phyloP scores from a whole-genome alignment of 371 early-diverging fungal genomes.

The Batrachochytrium dendrobatidis region DNA sequence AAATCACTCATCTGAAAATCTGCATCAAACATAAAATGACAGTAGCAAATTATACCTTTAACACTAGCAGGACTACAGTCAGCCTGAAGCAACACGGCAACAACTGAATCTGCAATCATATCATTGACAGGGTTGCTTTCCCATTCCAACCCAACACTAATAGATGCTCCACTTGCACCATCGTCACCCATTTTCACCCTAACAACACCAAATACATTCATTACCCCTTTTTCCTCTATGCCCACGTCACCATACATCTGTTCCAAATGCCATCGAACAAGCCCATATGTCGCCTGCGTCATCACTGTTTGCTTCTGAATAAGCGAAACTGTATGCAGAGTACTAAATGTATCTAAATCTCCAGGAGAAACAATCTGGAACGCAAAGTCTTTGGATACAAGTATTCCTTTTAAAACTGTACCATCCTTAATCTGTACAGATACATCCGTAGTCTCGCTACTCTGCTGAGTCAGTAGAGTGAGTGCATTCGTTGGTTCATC shows the following conservation, averaged over 20 bases:
- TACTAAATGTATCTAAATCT: conserved; percentile 74
- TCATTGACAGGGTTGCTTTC: conserved; percentile 84
- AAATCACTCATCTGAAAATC: neutral
- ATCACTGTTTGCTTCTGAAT: conserved; percentile 74
- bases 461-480: too few species aligned
- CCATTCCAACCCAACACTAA: conserved; percentile 74
- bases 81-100: conserved; percentile 77
- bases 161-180: neutral
- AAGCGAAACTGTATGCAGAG: conserved; percentile 65
- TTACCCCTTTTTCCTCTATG: conserved; percentile 13
- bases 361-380: conserved; percentile 73
- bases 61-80: conserved; percentile 88
- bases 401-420: conserved; percentile 63
- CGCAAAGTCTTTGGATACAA: conserved; percentile 85
- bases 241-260: conserved; percentile 82
- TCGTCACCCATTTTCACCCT: conserved; percentile 47
- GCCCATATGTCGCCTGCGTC: conserved; percentile 66
- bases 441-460: too few species aligned
- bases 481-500: too few species aligned
- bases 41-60: conserved; percentile 44
- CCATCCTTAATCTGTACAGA: neutral
- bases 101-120: conserved; percentile 90
- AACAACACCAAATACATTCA: conserved; percentile 66
- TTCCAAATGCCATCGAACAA: conserved; percentile 82
- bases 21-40: too few species aligned